phyloP scores from a whole-genome alignment of 106 monocot species.

The Dendrobium chrysotoxum region DNA sequence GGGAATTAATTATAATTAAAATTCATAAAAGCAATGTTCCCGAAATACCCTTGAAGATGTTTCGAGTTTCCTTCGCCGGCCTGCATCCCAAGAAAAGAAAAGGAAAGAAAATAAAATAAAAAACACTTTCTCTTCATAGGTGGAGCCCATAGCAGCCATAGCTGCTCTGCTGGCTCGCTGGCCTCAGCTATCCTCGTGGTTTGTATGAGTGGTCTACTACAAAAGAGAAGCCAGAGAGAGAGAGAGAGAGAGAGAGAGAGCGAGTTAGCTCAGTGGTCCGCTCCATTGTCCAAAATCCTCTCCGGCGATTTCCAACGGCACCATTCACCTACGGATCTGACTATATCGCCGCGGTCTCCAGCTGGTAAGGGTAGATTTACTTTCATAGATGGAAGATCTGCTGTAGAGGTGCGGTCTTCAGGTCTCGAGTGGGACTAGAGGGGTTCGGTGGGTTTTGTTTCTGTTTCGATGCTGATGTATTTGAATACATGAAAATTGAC shows the following conservation, averaged over 20 bases:
- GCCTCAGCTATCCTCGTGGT: background rate
- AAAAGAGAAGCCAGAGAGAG: background rate
- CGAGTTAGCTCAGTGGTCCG: background rate
- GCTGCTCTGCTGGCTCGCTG: conserved; percentile 2
- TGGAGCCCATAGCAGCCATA: conserved; percentile 2
- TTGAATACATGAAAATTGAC: background rate
- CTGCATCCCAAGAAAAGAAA: too few species aligned
- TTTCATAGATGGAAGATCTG: background rate
- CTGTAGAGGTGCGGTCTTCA: background rate
- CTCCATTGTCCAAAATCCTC: background rate
- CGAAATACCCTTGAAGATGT: too few species aligned
- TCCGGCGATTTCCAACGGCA: background rate
- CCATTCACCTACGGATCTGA: background rate
- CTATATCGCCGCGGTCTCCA: background rate
- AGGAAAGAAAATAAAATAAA: too few species aligned
- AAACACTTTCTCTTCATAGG: background rate
- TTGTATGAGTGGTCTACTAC: background rate
- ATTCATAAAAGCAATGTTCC: too few species aligned
- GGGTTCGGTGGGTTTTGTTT: background rate
- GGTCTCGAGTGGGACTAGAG: background rate
- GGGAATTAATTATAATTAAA: too few species aligned
- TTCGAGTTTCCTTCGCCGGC: too few species aligned
- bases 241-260: background rate
- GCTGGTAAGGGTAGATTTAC: background rate
- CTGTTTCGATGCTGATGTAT: background rate